Evolutionary conservation across 108 stramenopile genomes (phyloP).

Genomic region (Pseudonitzschia pungens): DNA sequence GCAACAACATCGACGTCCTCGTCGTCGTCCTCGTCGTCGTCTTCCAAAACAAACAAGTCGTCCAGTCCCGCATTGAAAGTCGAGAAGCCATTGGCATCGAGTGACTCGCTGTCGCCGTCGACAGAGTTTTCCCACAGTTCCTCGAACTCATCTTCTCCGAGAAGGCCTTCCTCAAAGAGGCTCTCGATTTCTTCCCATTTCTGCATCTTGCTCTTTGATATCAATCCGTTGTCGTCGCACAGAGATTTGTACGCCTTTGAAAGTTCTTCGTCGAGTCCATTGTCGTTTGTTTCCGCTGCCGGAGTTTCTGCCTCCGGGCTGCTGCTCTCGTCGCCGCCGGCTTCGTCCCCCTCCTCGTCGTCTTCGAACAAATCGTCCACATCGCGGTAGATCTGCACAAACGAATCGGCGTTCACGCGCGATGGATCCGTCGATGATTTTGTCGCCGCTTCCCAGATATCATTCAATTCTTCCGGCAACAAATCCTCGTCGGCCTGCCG

Average conservation of each 20-base stretch:
- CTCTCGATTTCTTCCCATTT: constrained; percentile 74
- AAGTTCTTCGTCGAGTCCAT: constrained; percentile 43
- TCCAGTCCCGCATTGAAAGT: constrained; percentile 73
- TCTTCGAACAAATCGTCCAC: constrained; percentile 87
- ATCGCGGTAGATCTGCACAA: constrained; percentile 72
- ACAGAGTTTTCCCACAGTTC: constrained; percentile 56
- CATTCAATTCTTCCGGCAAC: constrained; percentile 53
- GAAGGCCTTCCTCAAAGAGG: constrained; percentile 64
- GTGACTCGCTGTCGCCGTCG: constrained; percentile 21
- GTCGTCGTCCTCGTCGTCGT: constrained; percentile 49
- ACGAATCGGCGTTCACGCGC: constrained; percentile 65
- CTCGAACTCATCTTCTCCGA: constrained; percentile 76
- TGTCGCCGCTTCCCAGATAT: constrained; percentile 63
- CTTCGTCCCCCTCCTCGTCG: constrained; percentile 44
- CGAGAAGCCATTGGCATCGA: constrained; percentile 67
- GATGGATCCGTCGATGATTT: constrained; percentile 35
- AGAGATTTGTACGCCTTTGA: constrained; percentile 45
- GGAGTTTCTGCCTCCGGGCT: neutral
- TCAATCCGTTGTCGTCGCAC: constrained; percentile 23
- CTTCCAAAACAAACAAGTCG: constrained; percentile 76
- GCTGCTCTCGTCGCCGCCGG: constrained; percentile 9
- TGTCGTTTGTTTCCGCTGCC: constrained; percentile 15
- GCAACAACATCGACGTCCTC: no score
- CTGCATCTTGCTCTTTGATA: constrained; percentile 44
- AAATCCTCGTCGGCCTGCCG: constrained; percentile 60